These are phyloP conservation scores for Daldinia decipiens DNA, from an alignment of 495 filamentous ascomycete species.

Conservation along the genomic window DNA sequence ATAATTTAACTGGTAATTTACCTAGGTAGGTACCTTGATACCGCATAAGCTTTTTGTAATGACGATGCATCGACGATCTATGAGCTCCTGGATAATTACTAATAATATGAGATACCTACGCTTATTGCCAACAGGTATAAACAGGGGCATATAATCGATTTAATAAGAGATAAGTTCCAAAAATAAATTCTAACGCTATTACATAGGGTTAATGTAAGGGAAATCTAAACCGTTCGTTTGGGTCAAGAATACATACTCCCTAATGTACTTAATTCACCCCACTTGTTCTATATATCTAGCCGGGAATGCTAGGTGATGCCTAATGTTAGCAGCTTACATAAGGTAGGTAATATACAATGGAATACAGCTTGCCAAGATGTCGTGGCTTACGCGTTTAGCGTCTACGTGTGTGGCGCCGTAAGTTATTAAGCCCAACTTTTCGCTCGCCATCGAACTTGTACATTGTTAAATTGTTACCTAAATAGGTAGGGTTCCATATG, in stretches of 20 bases:
- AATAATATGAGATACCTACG: too few species aligned
- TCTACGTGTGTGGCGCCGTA: slow-evolving; percentile 7
- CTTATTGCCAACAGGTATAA: too few species aligned
- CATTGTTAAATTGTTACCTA: not conserved
- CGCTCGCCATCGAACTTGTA: not conserved
- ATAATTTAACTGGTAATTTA: slow-evolving; percentile 3
- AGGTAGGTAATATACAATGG: too few species aligned
- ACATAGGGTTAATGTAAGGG: too few species aligned
- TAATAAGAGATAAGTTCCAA: too few species aligned
- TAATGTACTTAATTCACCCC: too few species aligned
- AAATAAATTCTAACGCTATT: too few species aligned
- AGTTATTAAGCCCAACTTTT: slow-evolving; percentile 2
- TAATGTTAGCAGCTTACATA: too few species aligned
- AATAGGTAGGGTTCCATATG: not conserved
- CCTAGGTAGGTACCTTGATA: not conserved
- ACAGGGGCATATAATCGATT: too few species aligned
- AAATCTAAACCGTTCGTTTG: too few species aligned
- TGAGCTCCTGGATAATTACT: not conserved
- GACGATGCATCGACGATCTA: not conserved
- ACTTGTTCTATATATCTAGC: too few species aligned
- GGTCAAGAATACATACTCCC: too few species aligned
- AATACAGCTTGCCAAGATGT: not conserved
- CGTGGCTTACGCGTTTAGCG: slow-evolving; percentile 2
- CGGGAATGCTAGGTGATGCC: not conserved
- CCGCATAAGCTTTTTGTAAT: not conserved